Evolutionary conservation across 768 basidiomycete genomes (phyloP).

Genomic region (Lactifluus rugatus): DNA sequence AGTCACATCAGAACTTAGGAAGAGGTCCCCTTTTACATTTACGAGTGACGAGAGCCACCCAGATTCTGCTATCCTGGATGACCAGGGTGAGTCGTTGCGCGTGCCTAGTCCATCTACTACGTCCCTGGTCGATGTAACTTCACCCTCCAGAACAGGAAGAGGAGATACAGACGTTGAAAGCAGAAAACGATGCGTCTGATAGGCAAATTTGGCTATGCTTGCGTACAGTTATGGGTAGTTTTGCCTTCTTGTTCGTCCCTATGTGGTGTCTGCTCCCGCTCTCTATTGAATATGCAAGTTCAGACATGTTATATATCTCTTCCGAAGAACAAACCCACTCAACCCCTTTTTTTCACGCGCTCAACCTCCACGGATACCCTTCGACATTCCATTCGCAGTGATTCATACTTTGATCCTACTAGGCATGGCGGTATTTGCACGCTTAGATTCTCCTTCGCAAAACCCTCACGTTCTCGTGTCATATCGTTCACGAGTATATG

Average conservation of each 20-base stretch:
- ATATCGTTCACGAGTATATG: slow-evolving; percentile 10
- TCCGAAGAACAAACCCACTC: slow-evolving; percentile 39
- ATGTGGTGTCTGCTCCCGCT: background rate
- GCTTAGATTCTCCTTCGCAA: background rate
- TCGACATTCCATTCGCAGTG: slow-evolving; percentile 21
- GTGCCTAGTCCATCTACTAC: background rate
- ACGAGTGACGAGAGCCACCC: background rate
- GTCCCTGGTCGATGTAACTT: background rate
- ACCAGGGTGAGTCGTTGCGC: background rate
- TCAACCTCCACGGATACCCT: slow-evolving; percentile 8
- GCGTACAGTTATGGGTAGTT: slow-evolving; percentile 22
- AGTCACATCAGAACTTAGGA: slow-evolving; percentile 1
- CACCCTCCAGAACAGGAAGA: slow-evolving; percentile 47
- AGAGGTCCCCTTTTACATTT: slow-evolving; percentile 7
- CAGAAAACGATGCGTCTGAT: slow-evolving; percentile 36
- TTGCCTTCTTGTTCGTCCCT: slow-evolving; percentile 11
- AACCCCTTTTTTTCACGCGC: slow-evolving; percentile 31
- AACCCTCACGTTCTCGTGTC: background rate
- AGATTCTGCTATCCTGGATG: slow-evolving; percentile 3
- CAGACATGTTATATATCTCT: slow-evolving; percentile 29
- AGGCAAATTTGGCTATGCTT: slow-evolving; percentile 32
- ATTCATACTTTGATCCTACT: slow-evolving; percentile 7
- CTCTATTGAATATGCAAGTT: background rate
- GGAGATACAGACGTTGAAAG: slow-evolving; percentile 39
- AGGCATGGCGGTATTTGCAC: background rate